A percentile compares a stretch with the other conserved stretches of the same genome.
Conservation (phyloP, 176 grass and related monocot species). For the Rhipidocladum racemiflorum region DNA sequence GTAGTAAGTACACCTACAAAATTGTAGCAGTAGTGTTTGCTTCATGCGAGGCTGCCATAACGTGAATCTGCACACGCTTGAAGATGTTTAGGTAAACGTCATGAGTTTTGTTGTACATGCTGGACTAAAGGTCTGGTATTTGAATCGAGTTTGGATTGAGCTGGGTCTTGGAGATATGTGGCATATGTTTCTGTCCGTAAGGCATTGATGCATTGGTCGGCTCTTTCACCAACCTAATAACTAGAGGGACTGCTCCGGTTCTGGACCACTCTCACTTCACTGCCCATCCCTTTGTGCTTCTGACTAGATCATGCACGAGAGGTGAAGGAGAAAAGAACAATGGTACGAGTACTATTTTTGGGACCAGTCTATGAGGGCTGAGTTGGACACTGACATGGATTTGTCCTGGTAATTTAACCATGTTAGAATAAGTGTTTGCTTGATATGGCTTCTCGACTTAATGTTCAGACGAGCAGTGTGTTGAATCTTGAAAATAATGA, state of each 20-base stretch:
- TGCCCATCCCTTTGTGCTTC: conserved; percentile 31
- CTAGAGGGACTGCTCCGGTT: conserved; percentile 1
- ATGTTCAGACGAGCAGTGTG: neutral
- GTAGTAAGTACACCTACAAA: neutral
- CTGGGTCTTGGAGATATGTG: neutral
- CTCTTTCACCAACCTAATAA: conserved; percentile 30
- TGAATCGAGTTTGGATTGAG: conserved; percentile 4
- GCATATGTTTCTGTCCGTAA: conserved; percentile 12
- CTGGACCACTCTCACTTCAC: conserved; percentile 28
- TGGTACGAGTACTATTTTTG: neutral
- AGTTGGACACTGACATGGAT: conserved; percentile 30
- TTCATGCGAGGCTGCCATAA: neutral
- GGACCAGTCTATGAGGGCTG: conserved; percentile 5
- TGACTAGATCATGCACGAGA: conserved; percentile 5
- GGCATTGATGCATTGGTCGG: conserved; percentile 36
- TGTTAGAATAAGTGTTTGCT: neutral
- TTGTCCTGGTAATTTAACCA: conserved; percentile 14
- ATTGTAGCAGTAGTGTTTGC: neutral
- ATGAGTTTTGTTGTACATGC: neutral
- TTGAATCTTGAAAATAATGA: neutral
- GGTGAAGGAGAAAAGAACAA: conserved; percentile 5
- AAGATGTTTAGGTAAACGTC: neutral
- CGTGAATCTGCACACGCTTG: too few relatives aligned
- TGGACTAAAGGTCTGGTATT: neutral
- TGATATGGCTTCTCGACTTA: neutral